phyloP scores from a whole-genome alignment of 2,329 filamentous ascomycete species.

The Xylaria sp. region DNA sequence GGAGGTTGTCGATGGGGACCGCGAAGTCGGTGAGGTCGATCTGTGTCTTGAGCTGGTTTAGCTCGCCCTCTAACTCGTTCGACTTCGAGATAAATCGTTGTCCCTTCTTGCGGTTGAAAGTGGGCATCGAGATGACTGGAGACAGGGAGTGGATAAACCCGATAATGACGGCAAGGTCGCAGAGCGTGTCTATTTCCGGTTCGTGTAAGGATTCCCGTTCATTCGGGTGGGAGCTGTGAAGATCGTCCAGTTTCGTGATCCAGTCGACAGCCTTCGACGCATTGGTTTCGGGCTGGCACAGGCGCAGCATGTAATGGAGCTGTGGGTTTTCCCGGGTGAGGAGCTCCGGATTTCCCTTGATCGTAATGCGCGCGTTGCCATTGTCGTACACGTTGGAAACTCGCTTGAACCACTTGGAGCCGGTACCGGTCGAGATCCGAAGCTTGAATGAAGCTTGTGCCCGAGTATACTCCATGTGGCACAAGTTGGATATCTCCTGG shows the following conservation, averaged over 20 bases:
- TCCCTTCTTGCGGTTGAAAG: slow-evolving; percentile 43
- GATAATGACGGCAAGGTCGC: slow-evolving; percentile 42
- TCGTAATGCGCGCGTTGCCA: slow-evolving; percentile 40
- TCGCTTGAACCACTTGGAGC: slow-evolving; percentile 47
- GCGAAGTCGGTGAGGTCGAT: slow-evolving; percentile 46
- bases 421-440: slow-evolving; percentile 40
- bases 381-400: slow-evolving; percentile 41
- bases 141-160: slow-evolving; percentile 46
- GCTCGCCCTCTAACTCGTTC: slow-evolving; percentile 40
- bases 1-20: slow-evolving; percentile 46
- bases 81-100: slow-evolving; percentile 41
- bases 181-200: slow-evolving; percentile 40
- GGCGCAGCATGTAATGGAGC: slow-evolving; percentile 47
- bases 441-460: slow-evolving; percentile 45
- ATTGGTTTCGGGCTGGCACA: slow-evolving; percentile 45
- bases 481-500: slow-evolving; percentile 50
- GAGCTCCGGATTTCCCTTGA: slow-evolving; percentile 46
- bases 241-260: slow-evolving; percentile 44
- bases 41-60: slow-evolving; percentile 42
- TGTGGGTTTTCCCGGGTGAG: slow-evolving; percentile 43
- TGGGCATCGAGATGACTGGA: slow-evolving; percentile 39
- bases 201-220: slow-evolving; percentile 41
- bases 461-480: slow-evolving; percentile 47
- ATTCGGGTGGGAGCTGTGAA: slow-evolving; percentile 39
- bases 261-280: slow-evolving; percentile 42